Evolutionary conservation across 352 stramenopile species (phyloP).

Genomic region (Thraustotheca clavata): DNA sequence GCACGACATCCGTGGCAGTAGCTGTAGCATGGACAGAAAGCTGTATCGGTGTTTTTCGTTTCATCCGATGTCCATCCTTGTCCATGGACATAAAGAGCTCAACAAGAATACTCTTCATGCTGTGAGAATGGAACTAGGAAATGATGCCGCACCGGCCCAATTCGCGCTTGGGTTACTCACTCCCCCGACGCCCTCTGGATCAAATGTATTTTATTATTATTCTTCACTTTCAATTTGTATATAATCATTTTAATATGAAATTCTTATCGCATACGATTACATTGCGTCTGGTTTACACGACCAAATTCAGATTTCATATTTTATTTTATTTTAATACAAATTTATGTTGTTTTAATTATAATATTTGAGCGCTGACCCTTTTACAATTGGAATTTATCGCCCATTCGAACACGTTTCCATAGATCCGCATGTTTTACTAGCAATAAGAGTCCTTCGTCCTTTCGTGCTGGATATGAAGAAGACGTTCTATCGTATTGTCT

Average conservation of each 20-base stretch:
- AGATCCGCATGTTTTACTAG: neutral
- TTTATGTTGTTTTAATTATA: no score
- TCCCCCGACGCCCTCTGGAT: no score
- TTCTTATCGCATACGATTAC: no score
- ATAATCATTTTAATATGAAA: neutral
- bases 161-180: constrained; percentile 5
- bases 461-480: no score
- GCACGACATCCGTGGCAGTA: constrained; percentile 1
- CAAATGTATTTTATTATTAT: no score
- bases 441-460: no score
- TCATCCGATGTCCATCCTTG: neutral
- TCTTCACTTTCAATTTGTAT: neutral
- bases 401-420: neutral
- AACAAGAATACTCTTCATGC: neutral
- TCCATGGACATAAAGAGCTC: constrained; percentile 9
- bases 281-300: no score
- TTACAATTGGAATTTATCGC: no score
- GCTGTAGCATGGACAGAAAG: neutral
- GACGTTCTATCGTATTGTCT: no score
- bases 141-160: neutral
- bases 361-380: no score
- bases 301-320: no score
- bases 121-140: neutral
- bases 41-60: neutral
- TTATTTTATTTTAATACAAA: no score